Conservation (phyloP, 2,329 filamentous ascomycete species). For the Xylariaceae sp. region DNA sequence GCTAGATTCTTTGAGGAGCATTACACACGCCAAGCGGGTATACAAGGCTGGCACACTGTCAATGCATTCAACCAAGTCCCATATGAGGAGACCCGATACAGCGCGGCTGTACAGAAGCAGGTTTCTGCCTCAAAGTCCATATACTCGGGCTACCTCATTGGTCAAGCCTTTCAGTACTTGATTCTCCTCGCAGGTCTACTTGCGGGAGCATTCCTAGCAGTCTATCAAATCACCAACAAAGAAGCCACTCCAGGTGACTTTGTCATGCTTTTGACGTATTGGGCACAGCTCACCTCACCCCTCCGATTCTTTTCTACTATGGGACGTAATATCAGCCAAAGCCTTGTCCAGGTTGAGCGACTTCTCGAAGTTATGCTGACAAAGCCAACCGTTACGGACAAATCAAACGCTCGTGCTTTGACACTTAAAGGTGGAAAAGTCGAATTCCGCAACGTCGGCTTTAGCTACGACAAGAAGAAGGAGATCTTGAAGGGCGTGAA, state of each 20-base stretch:
- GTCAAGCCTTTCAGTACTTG: conserved; percentile 54
- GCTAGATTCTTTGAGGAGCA: conserved; percentile 49
- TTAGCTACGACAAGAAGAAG: conserved; percentile 58
- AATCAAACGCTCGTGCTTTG: conserved; percentile 46
- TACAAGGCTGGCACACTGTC: conserved; percentile 57
- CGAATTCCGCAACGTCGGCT: conserved; percentile 51
- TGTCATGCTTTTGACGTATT: conserved; percentile 68
- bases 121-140: conserved; percentile 36
- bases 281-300: conserved; percentile 67
- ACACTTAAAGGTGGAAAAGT: conserved; percentile 51
- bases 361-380: conserved; percentile 56
- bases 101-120: conserved; percentile 43
- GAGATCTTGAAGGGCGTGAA: conserved; percentile 52
- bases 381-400: conserved; percentile 52
- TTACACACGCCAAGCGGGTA: conserved; percentile 51
- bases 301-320: conserved; percentile 64
- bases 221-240: conserved; percentile 63
- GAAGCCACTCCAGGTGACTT: conserved; percentile 63
- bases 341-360: conserved; percentile 55
- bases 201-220: conserved; percentile 56
- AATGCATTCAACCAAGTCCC: conserved; percentile 56
- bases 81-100: conserved; percentile 53
- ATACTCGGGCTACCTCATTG: conserved; percentile 45
- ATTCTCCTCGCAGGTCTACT: conserved; percentile 67
- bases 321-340: conserved; percentile 52